Percentiles rank a stretch among this genome's conserved stretches.
phyloP scores from a whole-genome alignment of 2,329 filamentous ascomycete genomes.

The Elsinoe fawcettii region DNA sequence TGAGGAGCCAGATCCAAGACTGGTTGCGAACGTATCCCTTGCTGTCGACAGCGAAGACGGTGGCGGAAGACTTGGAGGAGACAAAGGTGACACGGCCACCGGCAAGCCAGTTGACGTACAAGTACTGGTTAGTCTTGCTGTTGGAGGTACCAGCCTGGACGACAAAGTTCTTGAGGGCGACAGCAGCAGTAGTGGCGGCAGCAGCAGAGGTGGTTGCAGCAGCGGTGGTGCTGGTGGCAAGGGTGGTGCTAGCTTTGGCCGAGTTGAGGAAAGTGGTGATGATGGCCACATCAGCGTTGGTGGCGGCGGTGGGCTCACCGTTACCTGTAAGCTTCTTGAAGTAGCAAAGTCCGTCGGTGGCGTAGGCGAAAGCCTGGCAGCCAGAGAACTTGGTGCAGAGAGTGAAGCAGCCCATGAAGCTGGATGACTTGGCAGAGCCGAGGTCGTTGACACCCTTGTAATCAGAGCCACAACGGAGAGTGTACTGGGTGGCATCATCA shows the following conservation, averaged over 20 bases:
- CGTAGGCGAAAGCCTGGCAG: not conserved
- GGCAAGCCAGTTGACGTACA: slow-evolving; percentile 8
- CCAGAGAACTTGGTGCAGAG: not conserved
- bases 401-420: not conserved
- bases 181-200: not conserved
- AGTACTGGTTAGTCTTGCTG: slow-evolving; percentile 1
- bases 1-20: not conserved
- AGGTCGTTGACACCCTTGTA: not conserved
- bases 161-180: not conserved
- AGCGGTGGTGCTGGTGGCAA: not conserved
- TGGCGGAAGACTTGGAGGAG: not conserved
- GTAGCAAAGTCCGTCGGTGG: not conserved
- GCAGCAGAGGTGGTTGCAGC: not conserved
- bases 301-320: not conserved
- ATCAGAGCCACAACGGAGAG: not conserved
- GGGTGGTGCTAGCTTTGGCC: too few species aligned
- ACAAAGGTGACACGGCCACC: not conserved
- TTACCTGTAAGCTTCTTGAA: not conserved
- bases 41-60: not conserved
- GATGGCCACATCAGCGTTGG: not conserved
- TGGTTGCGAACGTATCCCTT: slow-evolving; percentile 11
- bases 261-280: not conserved
- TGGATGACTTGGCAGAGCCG: not conserved
- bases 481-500: not conserved
- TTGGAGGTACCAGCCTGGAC: not conserved